A percentile compares a stretch with the other conserved stretches of the same genome.
phyloP scores from a whole-genome alignment of 1,284 basidiomycete species.

The Wolfiporia cocos region DNA sequence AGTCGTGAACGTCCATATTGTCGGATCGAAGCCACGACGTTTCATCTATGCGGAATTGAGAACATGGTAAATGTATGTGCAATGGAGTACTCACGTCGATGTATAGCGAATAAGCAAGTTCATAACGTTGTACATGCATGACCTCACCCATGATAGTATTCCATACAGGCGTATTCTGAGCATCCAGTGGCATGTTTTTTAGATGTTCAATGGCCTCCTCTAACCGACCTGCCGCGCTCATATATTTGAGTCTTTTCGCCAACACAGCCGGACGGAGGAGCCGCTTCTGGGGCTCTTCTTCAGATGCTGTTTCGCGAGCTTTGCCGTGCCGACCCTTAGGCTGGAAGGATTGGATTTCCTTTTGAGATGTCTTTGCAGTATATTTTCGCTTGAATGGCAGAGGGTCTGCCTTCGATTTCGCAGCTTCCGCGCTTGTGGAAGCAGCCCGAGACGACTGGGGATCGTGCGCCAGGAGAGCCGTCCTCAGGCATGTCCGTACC shows the following conservation, averaged over 20 bases:
- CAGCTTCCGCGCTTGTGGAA: neutral
- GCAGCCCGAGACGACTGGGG: neutral
- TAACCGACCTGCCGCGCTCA: conserved; percentile 45
- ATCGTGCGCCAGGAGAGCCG: neutral
- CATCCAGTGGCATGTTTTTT: conserved; percentile 57
- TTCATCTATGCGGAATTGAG: conserved; percentile 57
- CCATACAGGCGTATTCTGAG: conserved; percentile 69
- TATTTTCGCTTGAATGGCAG: neutral
- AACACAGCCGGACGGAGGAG: conserved; percentile 55
- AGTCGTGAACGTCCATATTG: conserved; percentile 55
- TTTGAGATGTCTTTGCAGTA: neutral
- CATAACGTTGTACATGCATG: conserved; percentile 47
- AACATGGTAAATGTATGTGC: conserved; percentile 1
- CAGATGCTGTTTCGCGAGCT: neutral
- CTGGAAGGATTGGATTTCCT: neutral
- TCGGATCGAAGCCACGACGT: conserved; percentile 65
- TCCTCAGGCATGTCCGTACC: neutral
- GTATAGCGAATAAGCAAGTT: conserved; percentile 54
- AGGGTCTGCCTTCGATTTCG: no score
- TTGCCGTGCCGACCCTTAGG: neutral
- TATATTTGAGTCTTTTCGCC: conserved; percentile 45
- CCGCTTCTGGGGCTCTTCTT: conserved; percentile 5
- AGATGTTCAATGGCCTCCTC: conserved; percentile 56
- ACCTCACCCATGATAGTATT: conserved; percentile 63
- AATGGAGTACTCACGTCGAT: conserved; percentile 47